These are phyloP conservation scores for Dryas drummondii DNA, from an alignment of 306 rosid species.

Conservation along the genomic window DNA sequence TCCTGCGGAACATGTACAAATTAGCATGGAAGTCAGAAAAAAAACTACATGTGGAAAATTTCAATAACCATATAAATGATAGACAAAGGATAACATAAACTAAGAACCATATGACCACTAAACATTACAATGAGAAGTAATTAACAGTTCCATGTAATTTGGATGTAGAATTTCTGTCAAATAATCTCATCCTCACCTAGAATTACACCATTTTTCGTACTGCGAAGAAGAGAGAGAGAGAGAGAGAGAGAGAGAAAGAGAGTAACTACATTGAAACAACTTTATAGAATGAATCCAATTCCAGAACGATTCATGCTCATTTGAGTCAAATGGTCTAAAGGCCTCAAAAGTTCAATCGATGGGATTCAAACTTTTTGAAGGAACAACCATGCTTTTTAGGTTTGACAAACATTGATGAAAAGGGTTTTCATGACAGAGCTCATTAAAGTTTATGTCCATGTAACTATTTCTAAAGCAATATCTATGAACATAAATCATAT, in stretches of 20 bases:
- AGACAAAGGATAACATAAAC: background rate
- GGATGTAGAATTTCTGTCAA: too few species aligned
- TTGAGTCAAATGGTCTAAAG: slow-evolving; percentile 14
- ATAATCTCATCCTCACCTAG: too few species aligned
- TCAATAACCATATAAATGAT: background rate
- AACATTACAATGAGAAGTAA: background rate
- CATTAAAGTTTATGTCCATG: slow-evolving; percentile 21
- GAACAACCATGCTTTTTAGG: background rate
- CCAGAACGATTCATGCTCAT: too few species aligned
- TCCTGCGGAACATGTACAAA: slow-evolving; percentile 40
- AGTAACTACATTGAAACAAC: too few species aligned
- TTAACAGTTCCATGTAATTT: too few species aligned
- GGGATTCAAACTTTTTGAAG: background rate
- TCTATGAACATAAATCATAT: slow-evolving; percentile 28
- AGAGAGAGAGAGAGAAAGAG: too few species aligned
- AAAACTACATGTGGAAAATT: background rate
- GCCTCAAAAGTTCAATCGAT: slow-evolving; percentile 7
- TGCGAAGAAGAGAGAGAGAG: too few species aligned
- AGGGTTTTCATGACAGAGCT: slow-evolving; percentile 7
- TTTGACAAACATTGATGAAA: slow-evolving; percentile 7
- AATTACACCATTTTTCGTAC: too few species aligned
- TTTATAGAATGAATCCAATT: too few species aligned
- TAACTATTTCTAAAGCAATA: slow-evolving; percentile 35
- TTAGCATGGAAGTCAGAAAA: background rate
- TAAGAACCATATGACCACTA: background rate